Evolutionary conservation across 2,329 filamentous ascomycete species (phyloP), one percentile per base, ranked within the genome.

Genomic region (Lecanosticta acicola): DNA sequence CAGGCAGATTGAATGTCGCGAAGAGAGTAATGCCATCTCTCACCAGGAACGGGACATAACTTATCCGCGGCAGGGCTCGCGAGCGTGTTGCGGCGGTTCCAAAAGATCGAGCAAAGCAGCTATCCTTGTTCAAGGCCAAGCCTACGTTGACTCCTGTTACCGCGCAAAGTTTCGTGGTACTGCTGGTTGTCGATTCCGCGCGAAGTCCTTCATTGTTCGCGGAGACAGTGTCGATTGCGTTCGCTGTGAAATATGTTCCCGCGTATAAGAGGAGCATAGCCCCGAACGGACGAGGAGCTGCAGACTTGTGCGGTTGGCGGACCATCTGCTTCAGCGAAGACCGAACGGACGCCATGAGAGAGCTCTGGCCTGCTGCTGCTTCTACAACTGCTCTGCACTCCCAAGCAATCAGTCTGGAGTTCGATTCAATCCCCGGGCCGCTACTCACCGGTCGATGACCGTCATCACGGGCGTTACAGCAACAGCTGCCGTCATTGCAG

Each of bases 401-500:
- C n/a, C n/a, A n/a, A n/a, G n/a, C 13, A n/a, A n/a, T 46, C 39
- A 38, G 26, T 26, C 13, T 24, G 8, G 32, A 33, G 32, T 24
- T 13, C 11, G 11, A 9, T 2, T 45, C 19, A 34, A 35, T n/a
- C n/a, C n/a, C n/a, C n/a, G n/a, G 0, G 17, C 17, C 14, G 29
- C 5, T 16, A 42, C 46, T 45, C 14, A 56, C 55, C 49, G 53
- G 38, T 58, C 55, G 39, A 58, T 54, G 13, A 56, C 40, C 5
- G 50, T 48, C 34, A 58, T 53, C 3, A 54, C 43, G 10, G 55
- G 55, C 10, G 55, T 47, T n/a, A 58, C 54, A n/a, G 51, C 45
- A 29, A 45, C 17, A 7, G 51, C 52, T 19, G 55, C 54, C n/a
- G 48, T 52, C 33, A 53, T 17, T 20, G 55, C 54, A 16, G 51